phyloP scores from a whole-genome alignment of 2,329 filamentous ascomycete species.

The Pseudogymnoascus sp. region DNA sequence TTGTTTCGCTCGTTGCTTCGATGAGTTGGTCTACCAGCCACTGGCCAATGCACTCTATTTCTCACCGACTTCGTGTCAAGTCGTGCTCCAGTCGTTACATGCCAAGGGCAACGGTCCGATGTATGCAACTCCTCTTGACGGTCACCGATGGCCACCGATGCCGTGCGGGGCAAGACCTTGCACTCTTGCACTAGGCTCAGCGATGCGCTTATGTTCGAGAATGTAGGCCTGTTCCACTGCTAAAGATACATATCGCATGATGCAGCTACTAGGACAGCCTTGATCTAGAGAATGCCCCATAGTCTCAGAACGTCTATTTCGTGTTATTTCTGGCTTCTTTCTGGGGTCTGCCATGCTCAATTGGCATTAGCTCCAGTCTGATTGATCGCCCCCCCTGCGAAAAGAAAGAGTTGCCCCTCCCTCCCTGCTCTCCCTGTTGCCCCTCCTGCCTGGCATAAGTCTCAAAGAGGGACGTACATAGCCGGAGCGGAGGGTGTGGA shows the following conservation, averaged over 20 bases:
- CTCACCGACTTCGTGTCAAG: slow-evolving; percentile 34
- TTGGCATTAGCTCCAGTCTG: slow-evolving; percentile 6
- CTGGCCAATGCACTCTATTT: slow-evolving; percentile 28
- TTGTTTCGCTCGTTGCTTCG: slow-evolving; percentile 7
- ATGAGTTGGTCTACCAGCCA: slow-evolving; percentile 24
- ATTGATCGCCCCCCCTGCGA: slow-evolving; percentile 1
- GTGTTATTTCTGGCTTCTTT: slow-evolving; percentile 8
- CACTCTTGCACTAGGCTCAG: not conserved
- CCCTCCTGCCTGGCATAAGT: not conserved
- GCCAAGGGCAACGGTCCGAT: slow-evolving; percentile 23
- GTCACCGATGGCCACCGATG: slow-evolving; percentile 9
- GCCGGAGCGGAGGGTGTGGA: not conserved
- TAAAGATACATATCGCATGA: slow-evolving; percentile 9
- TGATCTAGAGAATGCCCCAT: slow-evolving; percentile 2
- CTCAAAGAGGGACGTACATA: slow-evolving; percentile 5
- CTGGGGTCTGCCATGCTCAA: slow-evolving; percentile 1
- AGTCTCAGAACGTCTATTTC: slow-evolving; percentile 7
- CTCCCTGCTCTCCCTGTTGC: not conserved
- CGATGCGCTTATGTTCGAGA: slow-evolving; percentile 9
- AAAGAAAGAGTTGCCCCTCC: not conserved
- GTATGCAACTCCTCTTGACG: slow-evolving; percentile 15
- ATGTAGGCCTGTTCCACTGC: not conserved
- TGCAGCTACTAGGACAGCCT: not conserved
- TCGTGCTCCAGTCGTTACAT: slow-evolving; percentile 30
- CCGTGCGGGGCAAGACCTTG: slow-evolving; percentile 6